Evolutionary conservation across 192 early-diverging fungal species (phyloP).

Genomic region (Backusella luteola): DNA sequence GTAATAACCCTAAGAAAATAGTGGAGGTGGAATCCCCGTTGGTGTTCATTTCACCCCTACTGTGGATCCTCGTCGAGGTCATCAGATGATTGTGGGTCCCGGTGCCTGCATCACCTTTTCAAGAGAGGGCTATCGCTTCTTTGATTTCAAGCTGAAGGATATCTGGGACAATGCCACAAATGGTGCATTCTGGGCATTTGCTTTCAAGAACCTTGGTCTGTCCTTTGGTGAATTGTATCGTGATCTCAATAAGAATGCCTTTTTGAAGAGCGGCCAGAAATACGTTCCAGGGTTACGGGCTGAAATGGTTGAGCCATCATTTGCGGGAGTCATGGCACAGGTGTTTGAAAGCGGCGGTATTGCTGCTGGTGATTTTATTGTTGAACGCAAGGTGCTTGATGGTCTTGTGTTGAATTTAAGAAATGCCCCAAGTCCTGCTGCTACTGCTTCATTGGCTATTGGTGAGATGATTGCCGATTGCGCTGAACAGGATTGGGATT

Average conservation of each 20-base stretch:
- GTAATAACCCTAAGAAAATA: no score
- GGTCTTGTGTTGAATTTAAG: constrained; percentile 30
- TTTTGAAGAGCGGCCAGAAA: constrained; percentile 27
- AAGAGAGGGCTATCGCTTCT: constrained; percentile 33
- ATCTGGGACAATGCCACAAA: constrained; percentile 20
- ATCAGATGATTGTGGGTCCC: constrained; percentile 36
- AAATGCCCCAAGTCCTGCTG: constrained; percentile 37
- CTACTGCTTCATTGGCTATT: constrained; percentile 34
- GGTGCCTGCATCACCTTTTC: constrained; percentile 36
- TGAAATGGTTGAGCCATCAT: constrained; percentile 36
- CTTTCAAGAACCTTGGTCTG: constrained; percentile 25
- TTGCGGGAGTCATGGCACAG: constrained; percentile 35
- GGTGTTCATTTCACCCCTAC: constrained; percentile 37
- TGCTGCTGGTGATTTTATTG: constrained; percentile 31
- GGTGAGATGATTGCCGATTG: constrained; percentile 30
- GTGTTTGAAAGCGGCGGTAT: constrained; percentile 30
- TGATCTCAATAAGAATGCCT: constrained; percentile 28
- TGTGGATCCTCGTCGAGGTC: constrained; percentile 27
- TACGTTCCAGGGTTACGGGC: constrained; percentile 22
- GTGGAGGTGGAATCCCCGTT: constrained; percentile 33
- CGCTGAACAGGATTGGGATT: constrained; percentile 31
- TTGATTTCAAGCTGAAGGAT: constrained; percentile 23
- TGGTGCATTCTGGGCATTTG: constrained; percentile 28
- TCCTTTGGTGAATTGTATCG: constrained; percentile 32
- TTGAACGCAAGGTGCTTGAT: constrained; percentile 35